phyloP scores from a whole-genome alignment of 1,284 basidiomycete genomes.

The Leccinum fuscescens region DNA sequence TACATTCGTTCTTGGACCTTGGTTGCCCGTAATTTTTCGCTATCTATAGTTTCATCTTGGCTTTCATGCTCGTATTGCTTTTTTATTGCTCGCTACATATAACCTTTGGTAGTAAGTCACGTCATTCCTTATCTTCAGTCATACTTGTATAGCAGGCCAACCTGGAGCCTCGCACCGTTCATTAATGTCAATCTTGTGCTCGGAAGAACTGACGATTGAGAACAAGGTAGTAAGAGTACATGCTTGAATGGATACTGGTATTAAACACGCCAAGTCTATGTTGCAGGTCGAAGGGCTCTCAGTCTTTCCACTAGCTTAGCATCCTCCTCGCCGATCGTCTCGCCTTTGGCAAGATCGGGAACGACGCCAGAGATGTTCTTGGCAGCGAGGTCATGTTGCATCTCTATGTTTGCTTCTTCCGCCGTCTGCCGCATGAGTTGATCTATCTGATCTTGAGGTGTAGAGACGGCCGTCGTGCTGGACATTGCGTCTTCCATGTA shows the following conservation, averaged over 20 bases:
- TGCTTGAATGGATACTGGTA: not conserved
- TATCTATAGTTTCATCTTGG: slow-evolving; percentile 23
- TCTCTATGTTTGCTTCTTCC: slow-evolving; percentile 95
- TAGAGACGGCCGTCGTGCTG: slow-evolving; percentile 88
- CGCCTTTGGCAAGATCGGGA: slow-evolving; percentile 53
- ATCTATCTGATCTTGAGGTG: slow-evolving; percentile 97
- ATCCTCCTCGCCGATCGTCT: slow-evolving; percentile 74
- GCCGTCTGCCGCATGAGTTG: slow-evolving; percentile 90
- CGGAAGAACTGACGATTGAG: not conserved
- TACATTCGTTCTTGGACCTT: slow-evolving; percentile 13
- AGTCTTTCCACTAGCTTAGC: slow-evolving; percentile 77
- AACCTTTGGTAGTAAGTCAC: slow-evolving; percentile 7
- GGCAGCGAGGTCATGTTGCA: slow-evolving; percentile 85
- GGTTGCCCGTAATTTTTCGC: slow-evolving; percentile 26
- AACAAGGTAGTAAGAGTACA: slow-evolving; percentile 15
- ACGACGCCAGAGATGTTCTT: slow-evolving; percentile 56
- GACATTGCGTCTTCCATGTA: slow-evolving; percentile 99
- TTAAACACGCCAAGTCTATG: slow-evolving; percentile 35
- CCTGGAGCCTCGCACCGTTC: slow-evolving; percentile 4
- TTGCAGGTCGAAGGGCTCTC: slow-evolving; percentile 76
- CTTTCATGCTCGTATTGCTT: slow-evolving; percentile 15
- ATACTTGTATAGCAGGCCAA: slow-evolving; percentile 1
- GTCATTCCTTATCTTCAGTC: slow-evolving; percentile 15
- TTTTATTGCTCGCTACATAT: slow-evolving; percentile 20
- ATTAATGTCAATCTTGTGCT: slow-evolving; percentile 16